A percentile compares a stretch with the other conserved stretches of the same genome.
phyloP scores from a whole-genome alignment of 768 basidiomycete species.

The Thelephora ganbajun region DNA sequence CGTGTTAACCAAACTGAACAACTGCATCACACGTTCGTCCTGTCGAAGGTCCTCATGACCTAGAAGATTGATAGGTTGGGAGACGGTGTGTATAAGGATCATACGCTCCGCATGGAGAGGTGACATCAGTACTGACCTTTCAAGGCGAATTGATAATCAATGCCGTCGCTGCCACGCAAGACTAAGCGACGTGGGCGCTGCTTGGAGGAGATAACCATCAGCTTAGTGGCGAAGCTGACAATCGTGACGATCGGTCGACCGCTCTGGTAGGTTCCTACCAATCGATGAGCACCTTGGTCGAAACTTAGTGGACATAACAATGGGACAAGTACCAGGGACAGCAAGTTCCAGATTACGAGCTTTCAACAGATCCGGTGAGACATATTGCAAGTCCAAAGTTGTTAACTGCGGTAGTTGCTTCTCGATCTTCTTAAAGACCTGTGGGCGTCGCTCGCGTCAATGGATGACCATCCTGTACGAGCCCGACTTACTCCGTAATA shows the following conservation, averaged over 20 bases:
- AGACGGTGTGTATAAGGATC: neutral
- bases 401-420: slow-evolving; percentile 84
- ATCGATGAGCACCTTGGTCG: neutral
- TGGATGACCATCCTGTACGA: neutral
- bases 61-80: slow-evolving; percentile 15
- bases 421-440: slow-evolving; percentile 95
- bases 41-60: slow-evolving; percentile 98
- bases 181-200: slow-evolving; percentile 86
- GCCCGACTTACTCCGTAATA: slow-evolving; percentile 70
- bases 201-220: slow-evolving; percentile 92
- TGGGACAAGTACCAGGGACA: slow-evolving; percentile 58
- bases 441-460: slow-evolving; percentile 1
- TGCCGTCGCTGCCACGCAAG: slow-evolving; percentile 81
- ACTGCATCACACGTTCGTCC: slow-evolving; percentile 98
- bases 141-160: slow-evolving; percentile 82
- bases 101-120: neutral
- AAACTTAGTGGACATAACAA: neutral
- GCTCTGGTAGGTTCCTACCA: slow-evolving; percentile 77
- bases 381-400: slow-evolving; percentile 90
- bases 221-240: slow-evolving; percentile 70
- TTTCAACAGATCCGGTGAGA: slow-evolving; percentile 83
- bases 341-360: slow-evolving; percentile 86
- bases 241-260: slow-evolving; percentile 78
- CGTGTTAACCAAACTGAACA: slow-evolving; percentile 94
- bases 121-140: slow-evolving; percentile 47